Evolutionary conservation across 2,329 filamentous ascomycete genomes (phyloP).

Genomic region (Fusarium stilboides): DNA sequence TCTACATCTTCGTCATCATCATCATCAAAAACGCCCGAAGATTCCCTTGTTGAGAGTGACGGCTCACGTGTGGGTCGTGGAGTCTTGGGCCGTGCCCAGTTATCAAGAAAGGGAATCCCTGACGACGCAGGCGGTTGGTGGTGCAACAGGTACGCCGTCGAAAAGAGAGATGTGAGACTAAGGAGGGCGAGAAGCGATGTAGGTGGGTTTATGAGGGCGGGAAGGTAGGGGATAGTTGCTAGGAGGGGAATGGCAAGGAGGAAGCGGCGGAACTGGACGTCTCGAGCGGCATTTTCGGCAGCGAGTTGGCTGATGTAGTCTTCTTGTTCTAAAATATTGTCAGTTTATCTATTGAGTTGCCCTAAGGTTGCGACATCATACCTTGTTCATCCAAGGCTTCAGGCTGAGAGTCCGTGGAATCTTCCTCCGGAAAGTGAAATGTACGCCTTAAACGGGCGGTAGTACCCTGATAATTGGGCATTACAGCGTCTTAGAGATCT

Average conservation of each 20-base stretch:
- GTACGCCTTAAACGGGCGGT: slow-evolving; percentile 79
- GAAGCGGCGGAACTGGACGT: slow-evolving; percentile 69
- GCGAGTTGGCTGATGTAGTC: slow-evolving; percentile 70
- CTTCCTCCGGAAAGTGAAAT: slow-evolving; percentile 81
- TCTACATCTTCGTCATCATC: slow-evolving; percentile 43
- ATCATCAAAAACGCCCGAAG: slow-evolving; percentile 30
- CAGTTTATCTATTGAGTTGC: not conserved
- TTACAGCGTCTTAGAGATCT: slow-evolving; percentile 8
- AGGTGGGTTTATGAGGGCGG: slow-evolving; percentile 54
- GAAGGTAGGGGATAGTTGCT: slow-evolving; percentile 68
- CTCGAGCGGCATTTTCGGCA: slow-evolving; percentile 69
- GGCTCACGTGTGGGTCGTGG: slow-evolving; percentile 46
- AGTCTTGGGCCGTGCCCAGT: slow-evolving; percentile 55
- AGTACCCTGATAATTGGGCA: slow-evolving; percentile 50
- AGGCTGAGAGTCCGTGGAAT: slow-evolving; percentile 63
- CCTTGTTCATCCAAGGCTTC: slow-evolving; percentile 84
- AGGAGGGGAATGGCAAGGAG: slow-evolving; percentile 74
- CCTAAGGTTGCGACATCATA: slow-evolving; percentile 50
- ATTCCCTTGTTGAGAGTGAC: slow-evolving; percentile 38
- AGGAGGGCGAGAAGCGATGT: slow-evolving; percentile 66
- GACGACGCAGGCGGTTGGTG: slow-evolving; percentile 69
- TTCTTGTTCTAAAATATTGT: slow-evolving; percentile 70
- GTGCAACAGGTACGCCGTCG: slow-evolving; percentile 74
- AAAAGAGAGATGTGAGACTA: slow-evolving; percentile 73
- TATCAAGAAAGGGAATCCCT: slow-evolving; percentile 66